These are phyloP conservation scores for Wallacemonas sp. DNA, from an alignment of 208 protist species.

Conservation along the genomic window DNA sequence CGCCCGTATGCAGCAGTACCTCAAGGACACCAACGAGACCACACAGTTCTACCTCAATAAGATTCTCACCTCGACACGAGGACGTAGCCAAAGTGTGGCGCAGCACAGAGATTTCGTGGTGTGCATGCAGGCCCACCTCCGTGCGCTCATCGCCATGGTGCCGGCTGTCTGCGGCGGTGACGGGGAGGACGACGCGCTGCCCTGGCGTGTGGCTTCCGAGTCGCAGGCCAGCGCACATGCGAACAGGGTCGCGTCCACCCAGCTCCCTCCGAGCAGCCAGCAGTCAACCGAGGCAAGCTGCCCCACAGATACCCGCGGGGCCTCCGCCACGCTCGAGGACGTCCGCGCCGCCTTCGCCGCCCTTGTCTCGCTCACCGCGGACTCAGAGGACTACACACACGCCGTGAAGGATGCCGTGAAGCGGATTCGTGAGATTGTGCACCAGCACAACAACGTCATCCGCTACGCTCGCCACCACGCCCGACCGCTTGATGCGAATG, in stretches of 20 bases:
- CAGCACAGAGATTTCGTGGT: background rate
- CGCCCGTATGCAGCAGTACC: background rate
- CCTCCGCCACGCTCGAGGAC: slow-evolving; percentile 6
- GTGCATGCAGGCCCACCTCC: background rate
- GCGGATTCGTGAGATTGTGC: slow-evolving; percentile 24
- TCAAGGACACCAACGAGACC: background rate
- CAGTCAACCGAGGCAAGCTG: background rate
- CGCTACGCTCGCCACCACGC: slow-evolving; percentile 30
- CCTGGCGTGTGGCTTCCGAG: too few species aligned
- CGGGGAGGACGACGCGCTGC: background rate
- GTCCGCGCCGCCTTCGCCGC: slow-evolving; percentile 23
- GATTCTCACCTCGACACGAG: background rate
- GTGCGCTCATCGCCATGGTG: slow-evolving; percentile 8
- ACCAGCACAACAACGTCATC: slow-evolving; percentile 27
- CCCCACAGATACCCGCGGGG: background rate
- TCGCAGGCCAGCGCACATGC: too few species aligned
- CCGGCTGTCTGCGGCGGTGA: slow-evolving; percentile 2
- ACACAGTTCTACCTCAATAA: slow-evolving; percentile 14
- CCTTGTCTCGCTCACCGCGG: slow-evolving; percentile 6
- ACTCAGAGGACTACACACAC: slow-evolving; percentile 6
- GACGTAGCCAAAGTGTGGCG: background rate
- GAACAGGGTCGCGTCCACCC: too few species aligned
- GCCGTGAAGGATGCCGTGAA: slow-evolving; percentile 19
- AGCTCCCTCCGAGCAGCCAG: background rate
- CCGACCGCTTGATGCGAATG: background rate